phyloP scores from a whole-genome alignment of 139 green algal genomes.

The Medakamo hakoo region DNA sequence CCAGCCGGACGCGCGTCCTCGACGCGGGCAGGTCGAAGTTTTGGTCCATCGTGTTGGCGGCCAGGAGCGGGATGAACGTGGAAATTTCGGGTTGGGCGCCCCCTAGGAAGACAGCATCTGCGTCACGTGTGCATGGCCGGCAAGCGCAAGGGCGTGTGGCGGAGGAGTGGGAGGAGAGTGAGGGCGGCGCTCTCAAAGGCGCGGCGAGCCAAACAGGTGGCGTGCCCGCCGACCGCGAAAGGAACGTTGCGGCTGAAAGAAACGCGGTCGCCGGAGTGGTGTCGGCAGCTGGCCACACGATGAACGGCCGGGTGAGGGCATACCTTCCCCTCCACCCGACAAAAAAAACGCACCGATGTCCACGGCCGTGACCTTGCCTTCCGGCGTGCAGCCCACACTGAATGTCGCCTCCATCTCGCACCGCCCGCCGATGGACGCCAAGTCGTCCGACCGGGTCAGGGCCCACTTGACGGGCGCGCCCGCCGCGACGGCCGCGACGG shows the following conservation, averaged over 20 bases:
- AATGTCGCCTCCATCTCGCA: slow-evolving; percentile 71
- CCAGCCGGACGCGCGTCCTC: background rate
- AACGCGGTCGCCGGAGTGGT: no score
- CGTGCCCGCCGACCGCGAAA: no score
- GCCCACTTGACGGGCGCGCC: slow-evolving; percentile 49
- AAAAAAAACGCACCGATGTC: slow-evolving; percentile 75
- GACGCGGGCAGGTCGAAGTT: background rate
- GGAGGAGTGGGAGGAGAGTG: background rate
- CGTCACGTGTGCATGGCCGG: no score
- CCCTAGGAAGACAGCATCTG: background rate
- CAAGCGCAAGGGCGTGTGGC: no score
- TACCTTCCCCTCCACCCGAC: no score
- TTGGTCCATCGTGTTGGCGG: background rate
- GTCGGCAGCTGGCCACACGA: no score
- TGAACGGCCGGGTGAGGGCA: no score
- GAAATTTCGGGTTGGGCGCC: background rate
- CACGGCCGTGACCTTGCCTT: slow-evolving; percentile 54
- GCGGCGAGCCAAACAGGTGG: no score
- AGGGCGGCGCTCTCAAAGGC: background rate
- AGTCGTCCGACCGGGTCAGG: slow-evolving; percentile 86
- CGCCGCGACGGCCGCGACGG: slow-evolving; percentile 61
- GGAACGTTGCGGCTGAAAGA: no score
- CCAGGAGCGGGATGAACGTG: background rate
- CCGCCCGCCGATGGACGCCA: slow-evolving; percentile 68
- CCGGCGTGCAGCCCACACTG: slow-evolving; percentile 29